phyloP scores from a whole-genome alignment of 805 yeast genomes.

The Jamesozyma rosinii region DNA sequence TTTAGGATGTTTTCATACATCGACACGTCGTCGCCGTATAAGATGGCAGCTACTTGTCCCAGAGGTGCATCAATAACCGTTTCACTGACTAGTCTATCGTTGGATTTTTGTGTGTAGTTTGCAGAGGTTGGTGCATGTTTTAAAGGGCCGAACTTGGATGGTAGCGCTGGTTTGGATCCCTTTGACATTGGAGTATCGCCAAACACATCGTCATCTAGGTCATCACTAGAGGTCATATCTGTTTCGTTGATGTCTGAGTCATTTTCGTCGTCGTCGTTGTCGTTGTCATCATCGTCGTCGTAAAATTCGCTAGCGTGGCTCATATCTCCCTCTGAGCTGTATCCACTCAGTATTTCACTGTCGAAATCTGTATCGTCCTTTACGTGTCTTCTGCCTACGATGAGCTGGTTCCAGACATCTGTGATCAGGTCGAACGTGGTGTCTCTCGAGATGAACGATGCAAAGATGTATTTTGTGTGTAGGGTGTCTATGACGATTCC shows the following conservation, averaged over 20 bases:
- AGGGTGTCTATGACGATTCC: constrained; percentile 57
- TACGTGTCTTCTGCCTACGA: constrained; percentile 55
- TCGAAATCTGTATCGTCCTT: constrained; percentile 24
- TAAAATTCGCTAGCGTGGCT: constrained; percentile 16
- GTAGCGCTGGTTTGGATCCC: not conserved
- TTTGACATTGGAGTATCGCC: constrained; percentile 7
- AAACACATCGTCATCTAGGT: constrained; percentile 7
- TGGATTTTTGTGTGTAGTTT: constrained; percentile 37
- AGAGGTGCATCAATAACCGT: constrained; percentile 52
- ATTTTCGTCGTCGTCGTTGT: constrained; percentile 22
- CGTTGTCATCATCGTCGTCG: constrained; percentile 29
- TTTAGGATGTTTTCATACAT: constrained; percentile 39
- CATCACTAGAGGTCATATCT: constrained; percentile 20
- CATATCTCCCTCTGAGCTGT: constrained; percentile 8
- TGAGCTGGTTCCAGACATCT: constrained; percentile 51
- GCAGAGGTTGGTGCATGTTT: constrained; percentile 42
- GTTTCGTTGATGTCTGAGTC: constrained; percentile 14
- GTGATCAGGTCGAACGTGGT: constrained; percentile 42
- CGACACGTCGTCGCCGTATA: constrained; percentile 53
- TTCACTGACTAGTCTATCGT: constrained; percentile 50
- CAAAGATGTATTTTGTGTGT: constrained; percentile 56
- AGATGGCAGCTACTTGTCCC: constrained; percentile 50
- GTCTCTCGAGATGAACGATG: constrained; percentile 59
- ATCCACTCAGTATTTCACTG: constrained; percentile 10
- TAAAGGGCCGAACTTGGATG: constrained; percentile 30